These are phyloP conservation scores for Coelastrella sp. DNA, from an alignment of 139 green algal genomes.

Conservation along the genomic window DNA sequence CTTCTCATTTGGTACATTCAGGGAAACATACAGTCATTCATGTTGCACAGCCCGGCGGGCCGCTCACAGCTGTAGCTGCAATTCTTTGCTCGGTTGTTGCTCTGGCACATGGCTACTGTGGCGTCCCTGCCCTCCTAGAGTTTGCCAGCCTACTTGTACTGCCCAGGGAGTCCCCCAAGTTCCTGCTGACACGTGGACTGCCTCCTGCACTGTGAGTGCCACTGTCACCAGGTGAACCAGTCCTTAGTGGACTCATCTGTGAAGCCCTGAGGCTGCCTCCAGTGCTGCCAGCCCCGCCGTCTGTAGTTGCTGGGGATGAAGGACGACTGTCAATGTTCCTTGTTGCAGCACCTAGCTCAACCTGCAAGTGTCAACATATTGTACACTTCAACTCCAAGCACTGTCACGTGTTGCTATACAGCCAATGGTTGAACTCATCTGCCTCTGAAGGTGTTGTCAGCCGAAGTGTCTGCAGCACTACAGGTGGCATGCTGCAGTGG, in stretches of 20 bases:
- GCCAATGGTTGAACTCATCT: too few relatives aligned
- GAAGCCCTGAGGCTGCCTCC: neutral
- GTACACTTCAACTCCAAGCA: neutral
- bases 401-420: neutral
- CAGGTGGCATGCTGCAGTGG: too few relatives aligned
- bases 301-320: neutral
- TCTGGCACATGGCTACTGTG: neutral
- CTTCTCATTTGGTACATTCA: too few relatives aligned
- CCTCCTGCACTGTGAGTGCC: conserved; percentile 13
- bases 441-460: too few relatives aligned
- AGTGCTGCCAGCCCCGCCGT: neutral
- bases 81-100: too few relatives aligned
- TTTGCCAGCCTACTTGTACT: neutral
- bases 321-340: neutral
- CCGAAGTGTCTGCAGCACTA: too few relatives aligned
- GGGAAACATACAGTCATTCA: too few relatives aligned
- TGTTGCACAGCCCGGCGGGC: too few relatives aligned
- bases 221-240: neutral
- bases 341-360: conserved; percentile 8
- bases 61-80: too few relatives aligned
- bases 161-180: neutral
- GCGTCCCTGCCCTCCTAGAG: neutral
- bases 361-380: neutral
- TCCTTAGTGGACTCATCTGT: neutral
- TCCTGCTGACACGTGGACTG: conserved; percentile 8